Percentiles rank a stretch among this genome's conserved stretches.
phyloP scores from a whole-genome alignment of 345 rosid species.

The Eutrema japonicum region DNA sequence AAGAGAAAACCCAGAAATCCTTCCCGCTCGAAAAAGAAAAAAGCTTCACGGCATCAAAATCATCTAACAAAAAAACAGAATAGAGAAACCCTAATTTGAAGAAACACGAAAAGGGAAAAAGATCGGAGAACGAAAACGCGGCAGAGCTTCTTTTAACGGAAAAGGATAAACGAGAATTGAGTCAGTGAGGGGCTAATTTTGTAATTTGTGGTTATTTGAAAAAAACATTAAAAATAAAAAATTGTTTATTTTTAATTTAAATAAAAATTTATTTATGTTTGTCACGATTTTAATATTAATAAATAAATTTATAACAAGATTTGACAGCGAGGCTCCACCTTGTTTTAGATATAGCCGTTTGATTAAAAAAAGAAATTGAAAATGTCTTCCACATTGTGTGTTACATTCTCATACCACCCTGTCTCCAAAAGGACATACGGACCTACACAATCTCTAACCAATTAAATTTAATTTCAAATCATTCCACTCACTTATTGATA shows the following conservation, averaged over 20 bases:
- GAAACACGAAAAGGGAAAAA: neutral
- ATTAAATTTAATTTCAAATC: neutral
- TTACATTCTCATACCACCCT: neutral
- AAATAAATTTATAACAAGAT: neutral
- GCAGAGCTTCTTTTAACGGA: conserved; percentile 16
- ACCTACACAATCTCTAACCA: neutral
- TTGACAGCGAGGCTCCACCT: conserved; percentile 32
- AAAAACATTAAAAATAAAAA: neutral
- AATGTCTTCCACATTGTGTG: conserved; percentile 17
- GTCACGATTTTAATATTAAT: neutral
- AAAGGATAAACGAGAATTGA: conserved; percentile 3
- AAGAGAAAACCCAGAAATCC: conserved; percentile 19
- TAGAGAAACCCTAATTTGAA: conserved; percentile 31
- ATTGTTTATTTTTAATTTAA: neutral
- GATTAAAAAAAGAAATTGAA: neutral
- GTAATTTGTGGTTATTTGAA: neutral
- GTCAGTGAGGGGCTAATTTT: neutral
- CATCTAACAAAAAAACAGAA: neutral
- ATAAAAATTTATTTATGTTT: too few species aligned
- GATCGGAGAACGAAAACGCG: conserved; percentile 36
- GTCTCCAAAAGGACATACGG: neutral
- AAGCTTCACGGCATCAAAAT: conserved; percentile 18
- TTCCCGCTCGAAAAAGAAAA: neutral
- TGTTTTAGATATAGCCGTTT: conserved; percentile 24
- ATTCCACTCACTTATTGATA: neutral